Percentiles rank a stretch among this genome's conserved stretches.
Conservation (phyloP, 1,284 basidiomycete genomes). For the Cronartium quercuum region DNA sequence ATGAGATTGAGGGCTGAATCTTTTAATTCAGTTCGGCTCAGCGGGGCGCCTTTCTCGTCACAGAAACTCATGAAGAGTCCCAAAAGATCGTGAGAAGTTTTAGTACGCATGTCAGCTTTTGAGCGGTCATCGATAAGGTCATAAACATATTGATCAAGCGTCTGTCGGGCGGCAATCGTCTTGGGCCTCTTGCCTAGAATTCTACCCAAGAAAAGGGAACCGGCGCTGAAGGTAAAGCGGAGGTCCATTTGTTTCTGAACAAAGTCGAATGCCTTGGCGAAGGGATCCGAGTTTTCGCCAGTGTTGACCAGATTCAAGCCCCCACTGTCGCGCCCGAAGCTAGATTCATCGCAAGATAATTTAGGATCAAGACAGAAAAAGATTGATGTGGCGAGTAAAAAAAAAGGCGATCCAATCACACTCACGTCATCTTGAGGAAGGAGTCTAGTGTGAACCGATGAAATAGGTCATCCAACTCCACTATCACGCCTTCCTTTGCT, state of each 20-base stretch:
- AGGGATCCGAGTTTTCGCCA: constrained; percentile 8
- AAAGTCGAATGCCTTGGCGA: constrained; percentile 37
- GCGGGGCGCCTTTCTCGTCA: not conserved
- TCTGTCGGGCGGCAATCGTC: constrained; percentile 21
- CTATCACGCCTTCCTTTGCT: not conserved
- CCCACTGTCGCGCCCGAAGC: constrained; percentile 34
- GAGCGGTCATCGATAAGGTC: constrained; percentile 36
- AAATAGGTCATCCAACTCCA: constrained; percentile 19
- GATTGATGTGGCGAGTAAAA: not conserved
- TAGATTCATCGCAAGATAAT: not conserved
- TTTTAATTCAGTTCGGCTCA: constrained; percentile 20
- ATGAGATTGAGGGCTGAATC: constrained; percentile 16
- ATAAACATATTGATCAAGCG: constrained; percentile 33
- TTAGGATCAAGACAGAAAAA: too few relatives aligned
- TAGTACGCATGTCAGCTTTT: not conserved
- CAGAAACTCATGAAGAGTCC: constrained; percentile 10
- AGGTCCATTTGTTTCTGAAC: constrained; percentile 38
- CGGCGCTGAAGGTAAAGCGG: constrained; percentile 30
- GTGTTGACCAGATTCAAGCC: constrained; percentile 14
- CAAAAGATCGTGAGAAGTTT: not conserved
- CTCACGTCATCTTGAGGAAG: constrained; percentile 35
- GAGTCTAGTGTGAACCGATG: constrained; percentile 23
- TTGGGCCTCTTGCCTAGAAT: constrained; percentile 23
- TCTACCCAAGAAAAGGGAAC: constrained; percentile 13
- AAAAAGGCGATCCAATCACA: not conserved